phyloP scores from a whole-genome alignment of 768 basidiomycete genomes.

The Phlegmacium glaucopus region DNA sequence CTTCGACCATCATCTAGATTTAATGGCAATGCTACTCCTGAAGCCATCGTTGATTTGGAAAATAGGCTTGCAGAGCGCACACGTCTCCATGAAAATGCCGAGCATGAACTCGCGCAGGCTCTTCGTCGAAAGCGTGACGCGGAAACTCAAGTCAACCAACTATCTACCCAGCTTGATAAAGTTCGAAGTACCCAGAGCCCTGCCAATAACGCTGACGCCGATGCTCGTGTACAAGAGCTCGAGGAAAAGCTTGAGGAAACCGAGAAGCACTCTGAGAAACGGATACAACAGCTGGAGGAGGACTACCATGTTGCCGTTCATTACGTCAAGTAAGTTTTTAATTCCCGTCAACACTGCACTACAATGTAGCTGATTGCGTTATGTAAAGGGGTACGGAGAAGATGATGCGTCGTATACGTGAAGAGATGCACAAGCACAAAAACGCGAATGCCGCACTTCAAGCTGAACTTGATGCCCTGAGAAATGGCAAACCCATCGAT shows the following conservation, averaged over 20 bases:
- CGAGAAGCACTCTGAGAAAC: slow-evolving; percentile 72
- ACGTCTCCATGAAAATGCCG: slow-evolving; percentile 67
- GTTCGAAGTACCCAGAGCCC: slow-evolving; percentile 60
- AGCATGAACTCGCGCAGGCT: slow-evolving; percentile 69
- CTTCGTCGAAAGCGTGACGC: slow-evolving; percentile 68
- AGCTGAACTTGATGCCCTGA: slow-evolving; percentile 71
- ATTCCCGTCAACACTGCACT: slow-evolving; percentile 12
- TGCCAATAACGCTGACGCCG: slow-evolving; percentile 26
- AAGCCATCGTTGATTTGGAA: slow-evolving; percentile 69
- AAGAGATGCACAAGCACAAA: slow-evolving; percentile 92
- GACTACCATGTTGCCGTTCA: slow-evolving; percentile 97
- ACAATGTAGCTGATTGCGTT: slow-evolving; percentile 12
- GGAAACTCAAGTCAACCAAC: slow-evolving; percentile 62
- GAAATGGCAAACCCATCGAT: slow-evolving; percentile 56
- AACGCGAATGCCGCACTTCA: slow-evolving; percentile 75
- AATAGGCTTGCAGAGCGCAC: slow-evolving; percentile 69
- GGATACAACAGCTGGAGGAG: slow-evolving; percentile 86
- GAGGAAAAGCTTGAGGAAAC: slow-evolving; percentile 79
- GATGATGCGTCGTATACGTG: slow-evolving; percentile 95
- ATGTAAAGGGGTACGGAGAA: slow-evolving; percentile 85
- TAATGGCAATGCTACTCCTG: slow-evolving; percentile 35
- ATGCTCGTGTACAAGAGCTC: slow-evolving; percentile 52
- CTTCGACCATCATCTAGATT: slow-evolving; percentile 40
- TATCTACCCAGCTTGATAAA: slow-evolving; percentile 67
- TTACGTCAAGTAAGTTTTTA: slow-evolving; percentile 81